phyloP scores from a whole-genome alignment of 192 early-diverging fungal genomes.

The Pilaira anomala region DNA sequence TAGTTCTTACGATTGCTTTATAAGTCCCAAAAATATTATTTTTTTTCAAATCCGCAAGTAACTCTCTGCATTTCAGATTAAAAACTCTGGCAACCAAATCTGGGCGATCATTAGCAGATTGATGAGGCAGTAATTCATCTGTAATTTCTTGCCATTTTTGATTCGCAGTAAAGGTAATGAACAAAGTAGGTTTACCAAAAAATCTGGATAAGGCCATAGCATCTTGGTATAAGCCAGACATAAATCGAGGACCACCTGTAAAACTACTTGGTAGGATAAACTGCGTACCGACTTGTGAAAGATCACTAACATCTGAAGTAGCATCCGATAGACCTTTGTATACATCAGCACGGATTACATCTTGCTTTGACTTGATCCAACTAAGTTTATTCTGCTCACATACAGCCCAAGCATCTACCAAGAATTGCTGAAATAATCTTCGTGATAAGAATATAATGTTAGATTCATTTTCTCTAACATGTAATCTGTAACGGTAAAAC shows the following conservation, averaged over 20 bases:
- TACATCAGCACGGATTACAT: no score
- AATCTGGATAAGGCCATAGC: no score
- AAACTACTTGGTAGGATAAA: neutral
- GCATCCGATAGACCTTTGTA: no score
- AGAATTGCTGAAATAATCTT: no score
- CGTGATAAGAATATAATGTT: no score
- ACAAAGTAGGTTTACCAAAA: no score
- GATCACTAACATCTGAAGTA: neutral
- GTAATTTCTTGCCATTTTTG: neutral
- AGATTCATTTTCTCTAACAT: no score
- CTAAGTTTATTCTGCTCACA: no score
- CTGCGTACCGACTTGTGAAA: neutral
- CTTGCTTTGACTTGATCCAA: no score
- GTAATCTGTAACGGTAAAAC: no score
- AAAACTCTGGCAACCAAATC: neutral
- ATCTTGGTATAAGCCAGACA: neutral
- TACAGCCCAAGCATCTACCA: no score
- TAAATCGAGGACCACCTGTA: neutral
- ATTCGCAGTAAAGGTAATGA: neutral
- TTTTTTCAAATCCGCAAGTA: neutral
- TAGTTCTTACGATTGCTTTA: neutral
- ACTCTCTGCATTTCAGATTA: neutral
- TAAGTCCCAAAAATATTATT: slow-evolving; percentile 1
- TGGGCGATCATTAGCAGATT: neutral
- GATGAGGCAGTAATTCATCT: neutral